Base-by-base conservation (phyloP, 2,329 filamentous ascomycete genomes). In the Didymosphaeria variabile region DNA sequence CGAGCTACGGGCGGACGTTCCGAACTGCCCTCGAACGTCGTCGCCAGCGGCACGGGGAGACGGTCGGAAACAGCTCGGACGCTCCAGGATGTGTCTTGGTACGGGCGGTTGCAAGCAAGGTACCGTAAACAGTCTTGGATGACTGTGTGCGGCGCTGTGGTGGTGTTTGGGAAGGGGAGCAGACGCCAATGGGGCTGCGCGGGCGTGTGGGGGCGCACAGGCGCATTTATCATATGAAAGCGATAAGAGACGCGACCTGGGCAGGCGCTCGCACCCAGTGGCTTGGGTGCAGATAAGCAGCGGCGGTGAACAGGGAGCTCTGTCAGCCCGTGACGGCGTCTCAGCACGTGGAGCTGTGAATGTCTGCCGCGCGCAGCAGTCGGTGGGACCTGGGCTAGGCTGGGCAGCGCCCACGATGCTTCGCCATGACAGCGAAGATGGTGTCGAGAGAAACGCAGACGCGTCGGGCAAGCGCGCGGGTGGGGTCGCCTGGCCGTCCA, bases 161-260 rank as follows among this genome's bases (percentile, higher is more conserved):
- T 40, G 31, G 31, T 44, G 21, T 26, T 51, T 50, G 32, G n/a
- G 38, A 34, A 2, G 49, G 46, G 38, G 36, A 10, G 19, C 26
- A 10, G 47, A 49, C 57, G 57, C 57, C 57, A 59, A 59, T 55
- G 31, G 57, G 32, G 31, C 29, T 19, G 40, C 29, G 50, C 57
- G 57, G 58, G 17, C 8, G 58, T 45, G 58, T 55, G 58, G 58
- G 58, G 51, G 58, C 58, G 51, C 51, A 55, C 21, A 9, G 38
- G 26, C 31, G 19, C 36, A 54, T 17, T 53, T 46, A 59, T 55
- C 36, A 55, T 44, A 40, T 31, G 31, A 40, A 31, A 19, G 57
- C 44, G 57, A 59, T 59, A 55, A 58, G 56, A 57, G 36, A 47
- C n/a, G n/a, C 36, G 36, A 17, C 8, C 1, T 19, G 47, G 12